Conservation (phyloP, 768 basidiomycete species). For the Dendrothele bispora region DNA sequence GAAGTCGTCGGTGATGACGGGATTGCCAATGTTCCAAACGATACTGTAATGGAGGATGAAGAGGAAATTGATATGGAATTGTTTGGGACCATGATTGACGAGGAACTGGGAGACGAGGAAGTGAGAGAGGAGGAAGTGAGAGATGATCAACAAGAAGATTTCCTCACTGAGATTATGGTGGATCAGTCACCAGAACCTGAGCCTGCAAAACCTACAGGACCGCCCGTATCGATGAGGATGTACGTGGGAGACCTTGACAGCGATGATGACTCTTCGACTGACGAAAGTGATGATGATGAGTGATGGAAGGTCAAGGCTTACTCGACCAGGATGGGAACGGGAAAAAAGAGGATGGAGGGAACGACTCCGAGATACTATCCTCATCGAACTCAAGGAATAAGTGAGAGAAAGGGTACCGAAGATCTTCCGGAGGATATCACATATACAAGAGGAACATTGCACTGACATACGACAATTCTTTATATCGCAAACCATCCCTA, state of each 20-base stretch:
- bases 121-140: slow-evolving; percentile 15
- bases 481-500: too few species aligned
- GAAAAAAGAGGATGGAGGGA: too few species aligned
- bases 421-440: too few species aligned
- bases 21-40: slow-evolving; percentile 16
- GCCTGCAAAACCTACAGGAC: slow-evolving; percentile 17
- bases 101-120: slow-evolving; percentile 33
- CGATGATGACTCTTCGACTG: slow-evolving; percentile 47
- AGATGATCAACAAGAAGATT: slow-evolving; percentile 50
- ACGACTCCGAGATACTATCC: too few species aligned
- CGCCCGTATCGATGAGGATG: slow-evolving; percentile 51
- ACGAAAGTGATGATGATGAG: slow-evolving; percentile 57
- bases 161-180: slow-evolving; percentile 31
- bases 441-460: too few species aligned
- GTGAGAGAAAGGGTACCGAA: too few species aligned
- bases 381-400: too few species aligned
- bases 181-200: slow-evolving; percentile 37
- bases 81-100: slow-evolving; percentile 38
- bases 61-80: slow-evolving; percentile 39
- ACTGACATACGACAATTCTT: too few species aligned
- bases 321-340: too few species aligned
- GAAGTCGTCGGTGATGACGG: slow-evolving; percentile 28
- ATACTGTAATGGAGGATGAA: slow-evolving; percentile 7
- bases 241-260: slow-evolving; percentile 41
- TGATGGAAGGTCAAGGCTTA: too few species aligned